A percentile compares a stretch with the other conserved stretches of the same genome.
These are phyloP conservation scores for Lasiodiplodia sp. DNA, from an alignment of 2,329 filamentous ascomycete genomes.

Conservation along the genomic window DNA sequence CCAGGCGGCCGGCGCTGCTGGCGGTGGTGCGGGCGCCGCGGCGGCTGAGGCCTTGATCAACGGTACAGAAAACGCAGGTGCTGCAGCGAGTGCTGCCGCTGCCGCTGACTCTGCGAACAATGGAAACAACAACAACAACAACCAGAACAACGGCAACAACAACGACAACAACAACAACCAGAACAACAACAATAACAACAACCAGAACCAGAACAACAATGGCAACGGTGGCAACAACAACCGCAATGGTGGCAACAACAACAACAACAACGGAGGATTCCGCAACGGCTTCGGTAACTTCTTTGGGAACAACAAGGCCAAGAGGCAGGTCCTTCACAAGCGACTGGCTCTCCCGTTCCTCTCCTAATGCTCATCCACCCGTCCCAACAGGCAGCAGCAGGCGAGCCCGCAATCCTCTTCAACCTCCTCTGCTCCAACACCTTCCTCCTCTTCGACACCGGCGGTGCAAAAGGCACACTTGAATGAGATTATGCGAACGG, in stretches of 20 bases:
- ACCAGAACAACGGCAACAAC: slow-evolving; percentile 32
- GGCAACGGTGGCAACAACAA: slow-evolving; percentile 30
- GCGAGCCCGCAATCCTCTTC: neutral
- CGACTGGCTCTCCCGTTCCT: slow-evolving; percentile 13
- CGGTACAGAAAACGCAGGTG: slow-evolving; percentile 42
- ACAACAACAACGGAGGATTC: slow-evolving; percentile 18
- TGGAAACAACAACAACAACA: slow-evolving; percentile 32
- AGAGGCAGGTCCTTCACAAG: slow-evolving; percentile 19
- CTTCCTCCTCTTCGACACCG: neutral
- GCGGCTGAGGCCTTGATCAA: slow-evolving; percentile 50
- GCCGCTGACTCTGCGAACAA: slow-evolving; percentile 30
- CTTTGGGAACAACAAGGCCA: slow-evolving; percentile 26
- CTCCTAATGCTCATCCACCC: slow-evolving; percentile 16
- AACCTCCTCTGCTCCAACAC: neutral
- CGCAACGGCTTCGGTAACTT: slow-evolving; percentile 18
- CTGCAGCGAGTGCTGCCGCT: slow-evolving; percentile 32
- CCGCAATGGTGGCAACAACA: slow-evolving; percentile 28
- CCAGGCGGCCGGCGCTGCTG: slow-evolving; percentile 51
- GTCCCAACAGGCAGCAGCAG: slow-evolving; percentile 2
- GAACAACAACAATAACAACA: slow-evolving; percentile 19
- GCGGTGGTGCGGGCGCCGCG: slow-evolving; percentile 41
- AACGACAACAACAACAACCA: slow-evolving; percentile 6
- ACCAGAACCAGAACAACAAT: slow-evolving; percentile 18
- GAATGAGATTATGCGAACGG: slow-evolving; percentile 5
- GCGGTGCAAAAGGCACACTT: slow-evolving; percentile 13